Base-by-base conservation (phyloP, 345 rosid species). In the Boechera retrofracta region DNA sequence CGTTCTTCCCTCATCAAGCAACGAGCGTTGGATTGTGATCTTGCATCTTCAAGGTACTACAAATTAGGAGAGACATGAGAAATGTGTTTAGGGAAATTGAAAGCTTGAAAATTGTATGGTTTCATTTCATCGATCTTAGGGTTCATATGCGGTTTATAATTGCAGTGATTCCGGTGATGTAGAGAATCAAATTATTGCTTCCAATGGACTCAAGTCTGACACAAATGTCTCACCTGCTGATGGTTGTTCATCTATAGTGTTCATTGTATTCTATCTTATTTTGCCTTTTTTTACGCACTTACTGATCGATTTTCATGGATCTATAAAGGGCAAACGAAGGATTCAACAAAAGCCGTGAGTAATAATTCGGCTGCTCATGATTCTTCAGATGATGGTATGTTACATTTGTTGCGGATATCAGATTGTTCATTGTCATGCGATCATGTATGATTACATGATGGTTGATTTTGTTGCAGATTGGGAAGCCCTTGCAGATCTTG, bases 401-500 rank as follows among this genome's bases (percentile, higher is more conserved):
- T 76, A 42, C 44, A 3, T 41, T 41, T 10, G 12, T 41, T 41
- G 44, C 4, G 4, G 1, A 10, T 38, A 9, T 38, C 42, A 51
- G 74, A 60, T 61, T 69, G 64, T 61, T 76, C 31, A 53, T 5
- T 63, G 26, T 64, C 35, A 12, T 71, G 60, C 0, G 0, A 47
- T 35, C n/a, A 0, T 62, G 12, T 49, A 13, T 33, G 47, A 9
- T 77, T 31, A 73, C 21, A 13, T 33, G 64, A 31, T 0, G 24
- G 29, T 67, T 26, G 6, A 10, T 53, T 0, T 41, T 73, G 67
- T 57, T 69, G 78, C 84, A 90, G 98, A 95, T 81, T 92, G 99
- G 96, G 98, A 95, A 84, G 93, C 90, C 6, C 75, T 88, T 47
- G 98, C 91, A 5, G 98, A 92, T 86, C 70, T 79, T 76, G 85